Percentiles rank a stretch among this genome's conserved stretches.
Evolutionary conservation across 176 grass and related monocot species (phyloP).

Genomic region (Saccharum officinarum): DNA sequence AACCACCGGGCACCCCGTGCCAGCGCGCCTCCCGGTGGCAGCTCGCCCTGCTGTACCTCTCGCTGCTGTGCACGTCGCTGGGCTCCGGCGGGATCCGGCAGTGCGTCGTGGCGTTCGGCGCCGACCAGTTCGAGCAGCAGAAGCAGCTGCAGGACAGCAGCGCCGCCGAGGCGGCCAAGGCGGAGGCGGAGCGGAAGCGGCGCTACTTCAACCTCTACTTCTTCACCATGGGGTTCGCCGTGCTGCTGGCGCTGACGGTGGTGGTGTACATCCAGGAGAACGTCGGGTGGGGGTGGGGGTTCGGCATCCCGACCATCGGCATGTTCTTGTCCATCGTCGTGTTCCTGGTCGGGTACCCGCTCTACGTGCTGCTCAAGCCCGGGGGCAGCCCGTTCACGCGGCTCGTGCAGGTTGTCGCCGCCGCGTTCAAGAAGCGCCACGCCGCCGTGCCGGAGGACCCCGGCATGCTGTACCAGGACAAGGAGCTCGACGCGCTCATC

Average conservation of each 20-base stretch:
- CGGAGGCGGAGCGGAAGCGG: constrained; percentile 38
- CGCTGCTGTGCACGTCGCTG: constrained; percentile 49
- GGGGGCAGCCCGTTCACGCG: constrained; percentile 60
- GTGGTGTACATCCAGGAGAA: constrained; percentile 80
- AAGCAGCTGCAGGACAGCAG: neutral
- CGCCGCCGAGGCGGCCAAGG: neutral
- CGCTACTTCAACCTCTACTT: constrained; percentile 87
- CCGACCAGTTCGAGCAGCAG: constrained; percentile 34
- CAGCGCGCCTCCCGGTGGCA: constrained; percentile 36
- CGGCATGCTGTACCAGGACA: constrained; percentile 59
- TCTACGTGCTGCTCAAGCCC: constrained; percentile 49
- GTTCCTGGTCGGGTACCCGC: constrained; percentile 45
- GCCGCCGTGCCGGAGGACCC: constrained; percentile 45
- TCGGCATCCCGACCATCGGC: constrained; percentile 55
- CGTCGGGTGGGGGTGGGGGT: constrained; percentile 60
- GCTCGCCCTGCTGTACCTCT: constrained; percentile 54
- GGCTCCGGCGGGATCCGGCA: constrained; percentile 75
- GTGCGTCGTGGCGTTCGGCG: constrained; percentile 73
- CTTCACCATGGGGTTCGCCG: constrained; percentile 55
- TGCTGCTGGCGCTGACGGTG: constrained; percentile 57
- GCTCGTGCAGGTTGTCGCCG: constrained; percentile 42
- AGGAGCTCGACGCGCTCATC: constrained; percentile 63
- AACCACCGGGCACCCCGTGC: constrained; percentile 27
- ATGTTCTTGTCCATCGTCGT: constrained; percentile 58
- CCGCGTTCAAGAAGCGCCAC: constrained; percentile 53